These are phyloP conservation scores for Amanita fuliginea DNA, from an alignment of 768 basidiomycete genomes.

Conservation along the genomic window DNA sequence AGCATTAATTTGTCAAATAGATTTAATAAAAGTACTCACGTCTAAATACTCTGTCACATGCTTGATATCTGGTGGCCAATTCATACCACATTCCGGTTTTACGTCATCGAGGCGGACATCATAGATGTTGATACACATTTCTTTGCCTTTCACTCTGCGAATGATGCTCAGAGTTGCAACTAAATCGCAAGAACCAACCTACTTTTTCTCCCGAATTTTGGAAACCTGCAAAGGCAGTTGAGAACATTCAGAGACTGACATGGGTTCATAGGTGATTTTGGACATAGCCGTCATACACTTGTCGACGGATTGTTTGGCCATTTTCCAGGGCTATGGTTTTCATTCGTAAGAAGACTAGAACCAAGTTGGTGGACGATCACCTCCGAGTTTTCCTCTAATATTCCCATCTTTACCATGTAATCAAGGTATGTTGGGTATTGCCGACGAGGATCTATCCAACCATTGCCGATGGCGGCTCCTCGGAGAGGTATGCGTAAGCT, in stretches of 20 bases:
- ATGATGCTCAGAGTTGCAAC: neutral
- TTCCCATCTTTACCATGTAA: conserved; percentile 68
- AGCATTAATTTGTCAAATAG: neutral
- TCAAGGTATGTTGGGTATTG: conserved; percentile 91
- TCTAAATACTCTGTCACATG: conserved; percentile 69
- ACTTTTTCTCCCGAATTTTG: conserved; percentile 29
- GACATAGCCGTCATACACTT: conserved; percentile 41
- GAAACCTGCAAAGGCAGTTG: conserved; percentile 36
- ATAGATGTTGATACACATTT: conserved; percentile 88
- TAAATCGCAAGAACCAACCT: conserved; percentile 6
- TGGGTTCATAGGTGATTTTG: conserved; percentile 37
- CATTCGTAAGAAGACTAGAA: conserved; percentile 1
- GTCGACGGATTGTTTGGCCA: conserved; percentile 44
- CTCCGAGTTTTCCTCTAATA: conserved; percentile 62
- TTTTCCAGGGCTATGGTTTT: conserved; percentile 44
- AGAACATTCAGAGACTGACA: conserved; percentile 49
- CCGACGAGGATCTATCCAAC: conserved; percentile 85
- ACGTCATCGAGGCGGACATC: conserved; percentile 87
- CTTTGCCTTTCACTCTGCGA: conserved; percentile 50
- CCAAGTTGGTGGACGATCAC: conserved; percentile 26
- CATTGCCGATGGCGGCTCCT: conserved; percentile 91
- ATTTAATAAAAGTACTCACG: conserved; percentile 35
- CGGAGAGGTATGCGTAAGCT: conserved; percentile 50
- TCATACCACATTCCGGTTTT: conserved; percentile 88
- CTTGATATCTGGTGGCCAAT: conserved; percentile 87